Base-by-base conservation (phyloP, 192 early-diverging fungal species). In the Coemansia sp. region DNA sequence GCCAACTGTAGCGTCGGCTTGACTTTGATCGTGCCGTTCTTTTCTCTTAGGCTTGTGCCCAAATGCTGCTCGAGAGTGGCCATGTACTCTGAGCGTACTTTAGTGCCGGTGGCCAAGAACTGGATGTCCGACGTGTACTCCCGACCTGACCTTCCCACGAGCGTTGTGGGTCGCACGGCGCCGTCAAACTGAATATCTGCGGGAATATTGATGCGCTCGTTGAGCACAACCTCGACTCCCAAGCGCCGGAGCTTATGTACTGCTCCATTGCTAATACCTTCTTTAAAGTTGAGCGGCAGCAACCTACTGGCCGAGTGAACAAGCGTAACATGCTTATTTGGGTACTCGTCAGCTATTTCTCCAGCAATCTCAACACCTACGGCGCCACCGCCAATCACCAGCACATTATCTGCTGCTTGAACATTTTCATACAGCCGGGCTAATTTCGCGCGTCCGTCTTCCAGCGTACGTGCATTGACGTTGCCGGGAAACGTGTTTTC, bases 301-400 rank as follows among this genome's bases (percentile, higher is more conserved):
- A 88, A 64, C 0, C 61, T 75, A 18, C 60, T 24, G 1, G 56
- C 67, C 0, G 75, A 72, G 49, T 87, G 84, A 32, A 85, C 74
- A 64, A 85, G 45, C 0, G 79, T 82, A 12, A 86, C 76, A 0
- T 58, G 51, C 59, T 85, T 88, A 14, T 70, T 68, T 0, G 76
- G 79, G 32, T 76, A 85, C 1, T 65, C 71, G 45, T 22, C 62
- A 20, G 81, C 83, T 50, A 88, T 81, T 38, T 88, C 86, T 10
- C 83, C 86, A 0, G 82, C 83, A 22, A 81, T 69, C 55, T 88
- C 86, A 0, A 84, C 82, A 1, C 85, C 85, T n/a, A 78, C 83
- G 4, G 85, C 82, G 20, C 90, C 90, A 5, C 89, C 90, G 2
- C 90, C 90, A 52, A 92, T 74, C 29, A 92, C 72, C 1, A 89